Evolutionary conservation across 768 basidiomycete genomes (phyloP), one percentile per base, ranked within the genome.

Genomic region (Russula foetens): DNA sequence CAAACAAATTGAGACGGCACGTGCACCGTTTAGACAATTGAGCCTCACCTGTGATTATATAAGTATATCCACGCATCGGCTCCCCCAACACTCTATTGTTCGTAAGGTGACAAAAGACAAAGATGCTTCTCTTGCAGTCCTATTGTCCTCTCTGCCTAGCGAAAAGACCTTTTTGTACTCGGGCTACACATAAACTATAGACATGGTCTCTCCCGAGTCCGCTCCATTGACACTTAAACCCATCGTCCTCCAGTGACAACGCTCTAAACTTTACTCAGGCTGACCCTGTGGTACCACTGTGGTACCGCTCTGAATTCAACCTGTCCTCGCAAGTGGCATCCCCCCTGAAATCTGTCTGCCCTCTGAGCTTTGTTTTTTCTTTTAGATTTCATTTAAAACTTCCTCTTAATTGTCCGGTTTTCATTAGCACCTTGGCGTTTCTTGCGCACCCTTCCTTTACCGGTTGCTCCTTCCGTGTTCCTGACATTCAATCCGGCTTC

Each of bases 341-440:
- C 4, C 29, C 15, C 21, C n/a, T 45, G 19, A 29, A 53, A 21
- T 17, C 44, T 21, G 8, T 12, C 38, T 35, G 21, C 38, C n/a
- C 17, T 44, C 21, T 54, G 53, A 26, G 26, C 9, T 17, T 23
- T 24, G 19, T 43, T 7, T n/a, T 19, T 23, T 38, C 58, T 29
- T 35, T 7, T n/a, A 46, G 17, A 26, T 17, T 12, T 12, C 35
- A 11, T 12, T 35, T n/a, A n/a, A n/a, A n/a, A n/a, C 46, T 33
- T 38, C 35, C 29, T 56, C 44, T 12, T 45, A 60, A 56, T 60
- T 60, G 54, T 60, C 33, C 50, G 39, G n/a, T 56, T 48, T 54
- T 26, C 38, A 21, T 48, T 52, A 28, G 54, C 48, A 6, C 51
- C 49, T 44, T 35, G 4, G 35, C 2, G 4, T 35, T 12, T 35